phyloP scores from a whole-genome alignment of 2,329 filamentous ascomycete species.

The Fusarium sp. region DNA sequence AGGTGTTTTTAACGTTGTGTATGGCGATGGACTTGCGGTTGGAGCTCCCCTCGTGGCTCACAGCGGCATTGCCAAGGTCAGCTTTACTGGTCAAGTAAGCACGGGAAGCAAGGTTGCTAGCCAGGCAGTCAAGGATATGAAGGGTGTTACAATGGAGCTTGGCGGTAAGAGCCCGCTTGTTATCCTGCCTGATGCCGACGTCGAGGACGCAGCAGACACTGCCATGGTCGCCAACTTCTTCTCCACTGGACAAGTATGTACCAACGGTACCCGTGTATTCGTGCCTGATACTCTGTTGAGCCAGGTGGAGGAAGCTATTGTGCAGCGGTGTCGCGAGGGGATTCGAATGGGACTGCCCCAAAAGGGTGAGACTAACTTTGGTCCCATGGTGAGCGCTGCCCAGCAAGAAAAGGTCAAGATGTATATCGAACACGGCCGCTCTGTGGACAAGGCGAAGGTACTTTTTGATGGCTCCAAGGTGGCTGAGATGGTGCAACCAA shows the following conservation, averaged over 20 bases:
- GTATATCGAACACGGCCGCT: slow-evolving; percentile 83
- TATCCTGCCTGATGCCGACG: slow-evolving; percentile 83
- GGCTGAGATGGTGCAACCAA: slow-evolving; percentile 65
- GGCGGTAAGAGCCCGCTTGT: slow-evolving; percentile 89
- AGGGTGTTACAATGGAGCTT: slow-evolving; percentile 93
- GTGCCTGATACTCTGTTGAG: slow-evolving; percentile 76
- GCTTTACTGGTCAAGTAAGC: slow-evolving; percentile 89
- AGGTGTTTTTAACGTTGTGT: slow-evolving; percentile 90
- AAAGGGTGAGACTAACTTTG: slow-evolving; percentile 83
- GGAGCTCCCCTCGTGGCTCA: slow-evolving; percentile 83
- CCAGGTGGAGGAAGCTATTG: slow-evolving; percentile 77
- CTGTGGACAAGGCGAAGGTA: slow-evolving; percentile 80
- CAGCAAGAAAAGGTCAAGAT: slow-evolving; percentile 84
- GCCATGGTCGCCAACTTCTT: slow-evolving; percentile 97
- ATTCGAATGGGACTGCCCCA: slow-evolving; percentile 83
- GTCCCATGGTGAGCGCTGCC: slow-evolving; percentile 81
- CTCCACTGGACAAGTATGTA: slow-evolving; percentile 92
- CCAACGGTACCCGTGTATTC: slow-evolving; percentile 91
- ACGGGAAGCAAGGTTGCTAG: slow-evolving; percentile 87
- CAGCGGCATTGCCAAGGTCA: slow-evolving; percentile 83
- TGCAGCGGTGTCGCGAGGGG: slow-evolving; percentile 70
- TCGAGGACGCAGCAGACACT: slow-evolving; percentile 86
- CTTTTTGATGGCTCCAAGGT: slow-evolving; percentile 79
- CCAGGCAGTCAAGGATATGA: slow-evolving; percentile 83
- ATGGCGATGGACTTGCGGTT: slow-evolving; percentile 80